Percentiles rank a stretch among this genome's conserved stretches.
Conservation (phyloP, 495 filamentous ascomycete genomes). For the Aspergillus avenaceus region DNA sequence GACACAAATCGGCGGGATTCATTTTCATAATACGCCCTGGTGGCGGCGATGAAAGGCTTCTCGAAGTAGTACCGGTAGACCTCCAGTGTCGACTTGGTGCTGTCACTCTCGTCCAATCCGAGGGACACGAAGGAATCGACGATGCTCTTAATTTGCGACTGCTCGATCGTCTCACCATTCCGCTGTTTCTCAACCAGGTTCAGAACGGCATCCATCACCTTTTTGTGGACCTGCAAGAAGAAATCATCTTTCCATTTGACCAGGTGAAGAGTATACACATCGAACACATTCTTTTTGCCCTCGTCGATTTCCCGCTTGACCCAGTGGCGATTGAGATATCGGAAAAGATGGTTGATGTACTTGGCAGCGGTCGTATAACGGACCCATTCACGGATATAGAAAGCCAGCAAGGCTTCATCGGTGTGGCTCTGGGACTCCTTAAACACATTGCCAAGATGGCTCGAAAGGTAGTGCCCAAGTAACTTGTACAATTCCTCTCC, state of each 20-base stretch:
- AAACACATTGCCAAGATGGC: constrained; percentile 65
- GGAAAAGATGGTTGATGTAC: constrained; percentile 95
- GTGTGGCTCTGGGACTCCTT: constrained; percentile 67
- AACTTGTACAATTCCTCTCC: constrained; percentile 96
- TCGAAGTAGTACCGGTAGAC: constrained; percentile 93
- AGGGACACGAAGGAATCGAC: constrained; percentile 96
- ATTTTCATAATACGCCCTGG: constrained; percentile 77
- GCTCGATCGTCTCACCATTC: constrained; percentile 97
- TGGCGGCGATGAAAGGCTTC: constrained; percentile 83
- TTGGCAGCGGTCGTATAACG: constrained; percentile 93
- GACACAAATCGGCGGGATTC: constrained; percentile 93
- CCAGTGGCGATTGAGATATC: constrained; percentile 97
- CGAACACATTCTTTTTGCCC: constrained; percentile 96
- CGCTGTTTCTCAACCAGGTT: constrained; percentile 96
- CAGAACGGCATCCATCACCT: constrained; percentile 92
- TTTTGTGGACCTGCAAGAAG: constrained; percentile 74
- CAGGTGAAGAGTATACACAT: constrained; percentile 94
- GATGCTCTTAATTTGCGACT: constrained; percentile 92
- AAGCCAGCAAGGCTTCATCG: constrained; percentile 87
- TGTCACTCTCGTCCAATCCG: constrained; percentile 89
- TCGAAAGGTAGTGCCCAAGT: constrained; percentile 75
- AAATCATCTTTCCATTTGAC: constrained; percentile 93
- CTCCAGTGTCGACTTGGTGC: constrained; percentile 88
- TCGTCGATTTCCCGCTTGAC: constrained; percentile 99
- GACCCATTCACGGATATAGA: constrained; percentile 95